Evolutionary conservation across 148 eudicot genomes (phyloP).

Genomic region (Diospyros kaki): DNA sequence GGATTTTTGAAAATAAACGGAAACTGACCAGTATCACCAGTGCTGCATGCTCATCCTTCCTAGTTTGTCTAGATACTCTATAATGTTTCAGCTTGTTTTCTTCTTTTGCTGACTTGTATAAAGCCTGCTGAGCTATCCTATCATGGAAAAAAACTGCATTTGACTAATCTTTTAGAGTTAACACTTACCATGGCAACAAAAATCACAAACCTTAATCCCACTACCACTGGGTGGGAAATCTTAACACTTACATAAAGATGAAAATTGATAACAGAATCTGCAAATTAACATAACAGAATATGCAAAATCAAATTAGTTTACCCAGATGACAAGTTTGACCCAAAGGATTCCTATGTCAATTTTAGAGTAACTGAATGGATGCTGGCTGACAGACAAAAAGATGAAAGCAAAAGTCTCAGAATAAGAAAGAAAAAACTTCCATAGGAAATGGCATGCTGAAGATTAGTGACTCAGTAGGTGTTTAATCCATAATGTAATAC

Average conservation of each 20-base stretch:
- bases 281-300: background rate
- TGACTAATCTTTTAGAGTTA: background rate
- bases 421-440: background rate
- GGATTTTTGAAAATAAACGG: background rate
- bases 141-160: conserved; percentile 15
- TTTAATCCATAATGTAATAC: background rate
- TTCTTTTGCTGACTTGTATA: conserved; percentile 32
- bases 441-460: background rate
- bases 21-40: conserved; percentile 61
- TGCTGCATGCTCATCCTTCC: conserved; percentile 43
- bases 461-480: background rate
- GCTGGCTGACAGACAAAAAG: background rate
- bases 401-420: background rate
- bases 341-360: background rate
- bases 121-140: conserved; percentile 52
- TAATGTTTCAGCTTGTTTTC: conserved; percentile 27
- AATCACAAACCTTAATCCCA: too few species aligned
- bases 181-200: background rate
- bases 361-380: background rate
- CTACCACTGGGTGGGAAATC: too few species aligned
- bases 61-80: conserved; percentile 21
- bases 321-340: background rate
- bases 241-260: background rate
- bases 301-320: background rate
- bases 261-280: background rate